A percentile compares a stretch with the other conserved stretches of the same genome.
Conservation (phyloP, 1,284 basidiomycete species). For the Ustilago curta region DNA sequence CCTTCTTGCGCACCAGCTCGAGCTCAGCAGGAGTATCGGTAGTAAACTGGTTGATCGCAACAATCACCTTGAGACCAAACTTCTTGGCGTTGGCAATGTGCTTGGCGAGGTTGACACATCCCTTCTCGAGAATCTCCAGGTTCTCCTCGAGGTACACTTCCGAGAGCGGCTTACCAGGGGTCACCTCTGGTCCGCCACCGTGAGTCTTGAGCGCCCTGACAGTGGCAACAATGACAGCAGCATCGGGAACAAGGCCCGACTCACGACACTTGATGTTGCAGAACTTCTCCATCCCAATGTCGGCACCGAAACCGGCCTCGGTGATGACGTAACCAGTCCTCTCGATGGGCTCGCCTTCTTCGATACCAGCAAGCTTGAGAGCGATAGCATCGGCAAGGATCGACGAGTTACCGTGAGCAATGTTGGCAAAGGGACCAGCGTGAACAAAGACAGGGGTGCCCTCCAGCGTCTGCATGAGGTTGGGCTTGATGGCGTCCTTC, state of each 20-base stretch:
- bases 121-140: slow-evolving; percentile 87
- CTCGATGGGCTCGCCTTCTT: slow-evolving; percentile 84
- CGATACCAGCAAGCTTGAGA: slow-evolving; percentile 95
- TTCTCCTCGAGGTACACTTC: slow-evolving; percentile 96
- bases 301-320: slow-evolving; percentile 97
- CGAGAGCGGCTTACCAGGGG: slow-evolving; percentile 92
- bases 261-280: slow-evolving; percentile 99
- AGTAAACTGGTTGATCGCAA: slow-evolving; percentile 93
- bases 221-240: slow-evolving; percentile 94
- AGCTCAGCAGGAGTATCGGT: slow-evolving; percentile 92
- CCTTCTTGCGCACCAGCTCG: slow-evolving; percentile 82
- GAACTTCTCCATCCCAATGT: slow-evolving; percentile 89
- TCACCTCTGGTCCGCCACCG: slow-evolving; percentile 95
- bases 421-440: slow-evolving; percentile 98
- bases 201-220: slow-evolving; percentile 99
- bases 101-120: slow-evolving; percentile 90
- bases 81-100: slow-evolving; percentile 96
- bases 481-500: slow-evolving; percentile 99
- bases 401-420: slow-evolving; percentile 98
- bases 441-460: slow-evolving; percentile 99
- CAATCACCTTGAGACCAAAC: slow-evolving; percentile 95
- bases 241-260: slow-evolving; percentile 91
- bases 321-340: slow-evolving; percentile 95
- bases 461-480: slow-evolving; percentile 98
- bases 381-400: slow-evolving; percentile 96